These are phyloP conservation scores for Tylopilus orsonianus DNA, from an alignment of 1,284 basidiomycete genomes.

Conservation along the genomic window DNA sequence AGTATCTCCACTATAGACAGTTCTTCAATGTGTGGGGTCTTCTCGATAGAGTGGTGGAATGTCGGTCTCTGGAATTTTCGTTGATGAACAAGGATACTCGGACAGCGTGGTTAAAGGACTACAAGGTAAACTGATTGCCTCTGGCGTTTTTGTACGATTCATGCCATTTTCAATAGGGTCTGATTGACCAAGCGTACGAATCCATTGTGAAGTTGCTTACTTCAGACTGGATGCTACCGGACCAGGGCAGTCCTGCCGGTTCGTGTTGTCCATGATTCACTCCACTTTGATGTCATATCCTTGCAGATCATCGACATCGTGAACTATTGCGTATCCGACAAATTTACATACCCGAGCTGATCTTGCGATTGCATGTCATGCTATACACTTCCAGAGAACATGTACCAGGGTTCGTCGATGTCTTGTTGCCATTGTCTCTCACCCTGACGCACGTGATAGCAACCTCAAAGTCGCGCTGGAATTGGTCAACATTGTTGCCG, in stretches of 20 bases:
- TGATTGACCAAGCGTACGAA: constrained; percentile 60
- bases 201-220: constrained; percentile 67
- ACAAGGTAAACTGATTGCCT: constrained; percentile 44
- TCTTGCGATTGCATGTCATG: constrained; percentile 80
- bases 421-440: neutral
- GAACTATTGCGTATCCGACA: constrained; percentile 84
- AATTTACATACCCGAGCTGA: constrained; percentile 89
- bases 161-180: constrained; percentile 36
- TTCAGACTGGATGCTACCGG: constrained; percentile 70
- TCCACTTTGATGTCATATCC: constrained; percentile 4
- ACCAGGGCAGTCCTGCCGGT: constrained; percentile 46
- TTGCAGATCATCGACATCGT: constrained; percentile 56
- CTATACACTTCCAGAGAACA: constrained; percentile 66
- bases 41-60: constrained; percentile 56
- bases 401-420: constrained; percentile 66
- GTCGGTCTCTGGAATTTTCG: constrained; percentile 51
- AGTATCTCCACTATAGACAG: constrained; percentile 72
- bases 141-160: neutral
- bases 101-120: constrained; percentile 62
- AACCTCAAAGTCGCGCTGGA: constrained; percentile 81
- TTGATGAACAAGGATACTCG: constrained; percentile 59
- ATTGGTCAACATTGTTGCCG: constrained; percentile 84
- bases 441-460: constrained; percentile 39
- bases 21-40: constrained; percentile 73
- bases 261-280: constrained; percentile 16